Base-by-base conservation (phyloP, 73 alveolate genomes). In the Paramecium sexaurelia region DNA sequence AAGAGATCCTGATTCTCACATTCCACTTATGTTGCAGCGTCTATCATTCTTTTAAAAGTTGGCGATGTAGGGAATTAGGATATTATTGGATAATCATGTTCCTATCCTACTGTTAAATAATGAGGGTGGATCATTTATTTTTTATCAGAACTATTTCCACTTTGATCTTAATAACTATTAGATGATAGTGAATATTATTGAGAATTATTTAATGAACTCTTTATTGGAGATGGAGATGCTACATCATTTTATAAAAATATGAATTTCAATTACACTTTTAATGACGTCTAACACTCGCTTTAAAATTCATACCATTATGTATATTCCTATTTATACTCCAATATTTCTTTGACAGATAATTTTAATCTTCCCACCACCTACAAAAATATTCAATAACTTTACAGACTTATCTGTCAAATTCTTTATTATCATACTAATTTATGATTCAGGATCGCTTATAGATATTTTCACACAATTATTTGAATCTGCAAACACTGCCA, bases 51-150 rank as follows among this genome's bases (percentile, higher is more conserved):
- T 9, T 71, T 71, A 71, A 71, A 71, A 5, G 86, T 71, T 71
- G 86, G 86, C 32, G 86, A 71, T 11, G 86, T 71, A 33, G 86
- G 86, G 35, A 71, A 71, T 71, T 35, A n/a, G 1, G 86, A n/a
- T 32, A 71, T 40, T 36, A 35, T 7, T 11, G 86, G 55, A 33
- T 19, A 71, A 61, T 61, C 83, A 61, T 61, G 83, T 40, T 71
- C 51, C 36, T 71, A 71, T 15, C 86, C 86, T 40, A 71, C 43
- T 0, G 86, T 71, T 71, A 71, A 9, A 71, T 71, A 71, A 71
- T 71, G 55, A 33, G 55, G 17, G 13, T 71, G 37, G 15, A 71
- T 71, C 86, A 35, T 71, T 71, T 35, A 71, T 71, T 71, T 35
- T 11, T 35, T 27, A 3, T 71, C 86, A 11, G 86, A 27, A 35